Conservation (phyloP, 2,329 filamentous ascomycete species). For the Capronia epimyces region DNA sequence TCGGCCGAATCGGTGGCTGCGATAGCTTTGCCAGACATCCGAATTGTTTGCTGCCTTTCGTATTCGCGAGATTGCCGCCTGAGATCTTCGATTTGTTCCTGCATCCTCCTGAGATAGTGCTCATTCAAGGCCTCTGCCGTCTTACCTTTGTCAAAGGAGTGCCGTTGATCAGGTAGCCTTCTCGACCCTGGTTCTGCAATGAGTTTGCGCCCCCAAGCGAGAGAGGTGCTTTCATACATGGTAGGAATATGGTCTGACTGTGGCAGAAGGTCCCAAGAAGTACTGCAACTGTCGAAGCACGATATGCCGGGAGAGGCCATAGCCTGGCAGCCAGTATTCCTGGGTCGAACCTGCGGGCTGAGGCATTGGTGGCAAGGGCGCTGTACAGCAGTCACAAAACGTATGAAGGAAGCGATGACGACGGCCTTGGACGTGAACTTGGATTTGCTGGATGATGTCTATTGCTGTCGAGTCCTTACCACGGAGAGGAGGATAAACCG, state of each 20-base stretch:
- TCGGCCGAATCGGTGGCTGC: slow-evolving; percentile 18
- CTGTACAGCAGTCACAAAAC: slow-evolving; percentile 5
- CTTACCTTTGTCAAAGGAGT: slow-evolving; percentile 44
- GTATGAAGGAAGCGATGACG: not conserved
- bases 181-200: slow-evolving; percentile 38
- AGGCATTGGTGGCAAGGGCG: slow-evolving; percentile 14
- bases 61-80: slow-evolving; percentile 44
- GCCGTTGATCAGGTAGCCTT: slow-evolving; percentile 46
- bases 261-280: slow-evolving; percentile 45
- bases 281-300: slow-evolving; percentile 47
- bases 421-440: not conserved
- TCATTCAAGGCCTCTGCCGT: not conserved
- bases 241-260: slow-evolving; percentile 44
- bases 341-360: slow-evolving; percentile 24
- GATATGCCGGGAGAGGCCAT: slow-evolving; percentile 46
- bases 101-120: slow-evolving; percentile 4
- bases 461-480: not conserved
- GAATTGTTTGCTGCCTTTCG: slow-evolving; percentile 43
- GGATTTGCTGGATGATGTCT: not conserved
- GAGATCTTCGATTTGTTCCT: slow-evolving; percentile 50
- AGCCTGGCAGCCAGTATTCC: slow-evolving; percentile 47
- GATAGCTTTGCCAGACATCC: slow-evolving; percentile 34
- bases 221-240: slow-evolving; percentile 35
- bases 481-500: slow-evolving; percentile 1
- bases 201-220: slow-evolving; percentile 3